These are phyloP conservation scores for Teratosphaeria pseudoeucalypti DNA, from an alignment of 2,329 filamentous ascomycete species.

Conservation along the genomic window DNA sequence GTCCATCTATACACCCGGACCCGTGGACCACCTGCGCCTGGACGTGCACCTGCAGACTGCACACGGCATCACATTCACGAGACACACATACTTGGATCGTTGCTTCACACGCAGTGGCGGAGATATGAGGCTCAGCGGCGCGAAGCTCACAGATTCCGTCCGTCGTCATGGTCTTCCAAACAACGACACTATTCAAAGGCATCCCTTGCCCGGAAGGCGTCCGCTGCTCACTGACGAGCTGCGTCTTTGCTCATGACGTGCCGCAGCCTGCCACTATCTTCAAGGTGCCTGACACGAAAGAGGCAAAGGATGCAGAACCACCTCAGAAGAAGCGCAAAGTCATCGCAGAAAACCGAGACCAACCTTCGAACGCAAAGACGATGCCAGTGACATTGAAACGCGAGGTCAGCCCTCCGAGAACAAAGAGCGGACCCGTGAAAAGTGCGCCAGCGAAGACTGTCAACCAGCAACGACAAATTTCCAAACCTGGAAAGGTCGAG, in stretches of 20 bases:
- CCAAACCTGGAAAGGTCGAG: conserved; percentile 11
- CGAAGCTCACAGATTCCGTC: background rate
- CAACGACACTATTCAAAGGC: conserved; percentile 44
- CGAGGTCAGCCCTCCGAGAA: background rate
- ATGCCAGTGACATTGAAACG: background rate
- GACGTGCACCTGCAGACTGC: background rate
- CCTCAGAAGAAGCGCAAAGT: background rate
- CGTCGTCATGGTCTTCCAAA: conserved; percentile 31
- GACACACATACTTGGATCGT: background rate
- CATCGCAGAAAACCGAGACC: background rate
- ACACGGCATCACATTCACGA: background rate
- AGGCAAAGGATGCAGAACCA: background rate
- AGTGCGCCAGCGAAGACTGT: too few relatives aligned
- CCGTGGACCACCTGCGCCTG: too few relatives aligned
- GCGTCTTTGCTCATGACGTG: conserved; percentile 47
- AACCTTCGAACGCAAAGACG: background rate
- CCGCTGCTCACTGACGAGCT: conserved; percentile 43
- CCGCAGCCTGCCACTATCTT: background rate
- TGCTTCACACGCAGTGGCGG: background rate
- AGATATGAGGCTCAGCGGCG: background rate
- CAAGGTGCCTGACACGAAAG: background rate
- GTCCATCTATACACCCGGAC: background rate
- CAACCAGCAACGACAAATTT: conserved; percentile 6
- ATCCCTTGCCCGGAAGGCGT: conserved; percentile 43
- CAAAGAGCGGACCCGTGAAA: background rate